Base-by-base conservation (phyloP, 768 basidiomycete genomes). In the Xanthoconium stramineum region DNA sequence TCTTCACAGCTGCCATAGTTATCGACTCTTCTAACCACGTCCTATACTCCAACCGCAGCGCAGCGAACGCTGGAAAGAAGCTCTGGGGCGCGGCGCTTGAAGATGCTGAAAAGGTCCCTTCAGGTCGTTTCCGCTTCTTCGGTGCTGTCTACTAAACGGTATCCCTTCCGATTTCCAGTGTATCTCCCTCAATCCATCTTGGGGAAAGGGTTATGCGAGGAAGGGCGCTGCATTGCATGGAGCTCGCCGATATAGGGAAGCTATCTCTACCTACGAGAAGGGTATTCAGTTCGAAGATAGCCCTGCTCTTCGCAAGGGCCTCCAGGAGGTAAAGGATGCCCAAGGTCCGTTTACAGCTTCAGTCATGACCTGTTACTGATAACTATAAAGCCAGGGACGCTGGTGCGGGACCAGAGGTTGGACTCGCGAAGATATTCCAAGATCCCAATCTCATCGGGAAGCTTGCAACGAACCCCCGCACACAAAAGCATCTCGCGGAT, bases 201-300 rank as follows among this genome's bases (percentile, higher is more conserved):
- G 95, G 90, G 76, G 86, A 29, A 98, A 98, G 70, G 94, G 94
- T 7, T 93, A 88, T 75, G 88, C 87, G 15, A 83, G 95, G 54
- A 94, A 94, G 69, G 95, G 95, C 45, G 94, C 95, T 47, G 95
- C 95, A 29, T 74, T 97, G 57, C 95, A 97, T 65, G 95, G 95
- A 33, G 78, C 83, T 36, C 78, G 80, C 55, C 77, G 80, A 69
- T 96, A 83, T 65, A 88, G 86, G 55, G 91, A 94, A 15, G 94
- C 94, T 8, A 88, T 96, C 61, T 77, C 81, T 53, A 84, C 88
- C 9, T 96, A 96, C 72, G 85, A 95, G 65, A 74, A 76, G 29
- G 95, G 94, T 19, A 76, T 97, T 40, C 83, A 88, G 65, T 70
- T 87, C 49, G 95, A 96, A 70, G 89, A 89, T 64, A 89, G 83